A percentile compares a stretch with the other conserved stretches of the same genome.
Evolutionary conservation across 106 monocot species (phyloP).

Genomic region (Triglochin maritima): DNA sequence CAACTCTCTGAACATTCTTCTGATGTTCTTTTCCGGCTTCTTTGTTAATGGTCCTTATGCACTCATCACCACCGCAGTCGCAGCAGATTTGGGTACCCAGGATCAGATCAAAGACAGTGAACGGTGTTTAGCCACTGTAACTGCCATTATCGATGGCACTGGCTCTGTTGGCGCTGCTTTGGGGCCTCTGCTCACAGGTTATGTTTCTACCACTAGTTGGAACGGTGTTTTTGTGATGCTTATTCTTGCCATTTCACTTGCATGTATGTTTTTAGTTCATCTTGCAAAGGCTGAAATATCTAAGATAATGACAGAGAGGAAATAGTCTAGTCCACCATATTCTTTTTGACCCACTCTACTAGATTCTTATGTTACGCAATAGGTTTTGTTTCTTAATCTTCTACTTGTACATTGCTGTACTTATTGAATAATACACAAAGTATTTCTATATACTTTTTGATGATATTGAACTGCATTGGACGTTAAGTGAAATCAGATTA

Average conservation of each 20-base stretch:
- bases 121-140: slow-evolving; percentile 81
- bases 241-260: slow-evolving; percentile 53
- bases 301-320: slow-evolving; percentile 21
- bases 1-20: slow-evolving; percentile 36
- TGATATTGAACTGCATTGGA: too few relatives aligned
- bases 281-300: slow-evolving; percentile 65
- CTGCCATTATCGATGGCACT: slow-evolving; percentile 93
- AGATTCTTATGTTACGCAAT: too few relatives aligned
- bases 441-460: too few relatives aligned
- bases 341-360: too few relatives aligned
- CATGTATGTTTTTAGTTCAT: slow-evolving; percentile 53
- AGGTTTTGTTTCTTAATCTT: too few relatives aligned
- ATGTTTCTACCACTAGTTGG: slow-evolving; percentile 83
- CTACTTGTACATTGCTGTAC: too few relatives aligned
- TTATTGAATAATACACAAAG: too few relatives aligned
- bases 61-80: slow-evolving; percentile 88
- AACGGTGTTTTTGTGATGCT: slow-evolving; percentile 82
- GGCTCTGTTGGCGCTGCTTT: slow-evolving; percentile 89
- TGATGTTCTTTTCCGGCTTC: slow-evolving; percentile 84
- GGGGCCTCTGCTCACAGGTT: slow-evolving; percentile 85
- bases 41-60: slow-evolving; percentile 94
- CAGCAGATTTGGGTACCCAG: slow-evolving; percentile 82
- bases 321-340: slow-evolving; percentile 1
- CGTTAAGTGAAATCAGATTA: too few relatives aligned
- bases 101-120: slow-evolving; percentile 49